Percentiles rank a stretch among this genome's conserved stretches.
Conservation (phyloP, 768 basidiomycete species). For the Xerocomus potaroensis region DNA sequence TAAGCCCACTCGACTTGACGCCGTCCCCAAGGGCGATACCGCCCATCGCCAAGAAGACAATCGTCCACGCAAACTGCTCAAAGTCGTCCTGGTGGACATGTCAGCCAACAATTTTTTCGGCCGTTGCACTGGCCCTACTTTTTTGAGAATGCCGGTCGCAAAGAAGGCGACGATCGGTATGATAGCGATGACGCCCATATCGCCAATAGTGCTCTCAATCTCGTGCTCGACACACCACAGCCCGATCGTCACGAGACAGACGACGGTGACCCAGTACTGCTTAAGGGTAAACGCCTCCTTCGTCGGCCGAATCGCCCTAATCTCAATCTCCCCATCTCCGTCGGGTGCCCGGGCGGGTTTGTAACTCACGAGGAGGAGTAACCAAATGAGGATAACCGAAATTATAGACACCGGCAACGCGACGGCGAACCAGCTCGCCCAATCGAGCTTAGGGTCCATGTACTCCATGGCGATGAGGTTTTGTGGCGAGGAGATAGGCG, state of each 20-base stretch:
- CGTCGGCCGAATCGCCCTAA: constrained; percentile 79
- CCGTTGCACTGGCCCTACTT: constrained; percentile 64
- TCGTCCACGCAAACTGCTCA: constrained; percentile 91
- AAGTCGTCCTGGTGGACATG: constrained; percentile 73
- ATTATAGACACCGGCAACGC: constrained; percentile 85
- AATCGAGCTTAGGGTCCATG: constrained; percentile 84
- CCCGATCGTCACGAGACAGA: constrained; percentile 79
- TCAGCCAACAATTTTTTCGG: background rate
- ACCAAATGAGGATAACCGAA: constrained; percentile 90
- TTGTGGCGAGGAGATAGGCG: constrained; percentile 96
- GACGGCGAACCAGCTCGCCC: constrained; percentile 93
- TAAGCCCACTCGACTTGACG: constrained; percentile 82
- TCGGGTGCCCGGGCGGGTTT: constrained; percentile 66
- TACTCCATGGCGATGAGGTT: constrained; percentile 88
- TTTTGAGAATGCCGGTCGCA: constrained; percentile 87
- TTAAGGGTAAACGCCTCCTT: constrained; percentile 76
- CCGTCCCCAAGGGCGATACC: constrained; percentile 96
- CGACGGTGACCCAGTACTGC: constrained; percentile 86
- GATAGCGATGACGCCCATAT: constrained; percentile 97
- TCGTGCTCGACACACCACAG: constrained; percentile 87
- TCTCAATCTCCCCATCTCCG: constrained; percentile 74
- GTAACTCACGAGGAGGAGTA: constrained; percentile 80
- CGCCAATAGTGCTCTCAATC: constrained; percentile 75
- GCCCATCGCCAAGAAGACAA: constrained; percentile 97
- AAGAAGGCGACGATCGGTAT: constrained; percentile 93